Evolutionary conservation across 2,329 filamentous ascomycete species (phyloP), one percentile per base, ranked within the genome.

Genomic region (Trichoderma guizhouense): DNA sequence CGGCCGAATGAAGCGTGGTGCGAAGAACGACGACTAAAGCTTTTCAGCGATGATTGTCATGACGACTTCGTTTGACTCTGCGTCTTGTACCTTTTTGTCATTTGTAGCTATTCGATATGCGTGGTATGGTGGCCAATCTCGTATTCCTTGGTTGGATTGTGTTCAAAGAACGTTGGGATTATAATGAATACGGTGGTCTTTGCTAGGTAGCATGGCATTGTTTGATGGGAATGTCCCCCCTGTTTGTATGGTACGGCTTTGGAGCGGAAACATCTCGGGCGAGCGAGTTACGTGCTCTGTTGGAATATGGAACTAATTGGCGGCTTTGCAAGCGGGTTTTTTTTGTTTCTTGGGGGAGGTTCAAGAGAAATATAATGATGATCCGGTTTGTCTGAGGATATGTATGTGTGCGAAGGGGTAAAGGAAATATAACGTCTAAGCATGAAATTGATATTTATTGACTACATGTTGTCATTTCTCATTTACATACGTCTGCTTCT

Each of bases 1-100:
- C 70, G 90, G 92, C 75, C 83, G 89, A 72, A 86, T 85, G 77
- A 76, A 81, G 79, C 80, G 79, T 28, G 79, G 77, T 58, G 77
- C 76, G 73, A 77, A 77, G 73, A 78, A 76, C 55, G 79, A 81
- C 18, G 78, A 79, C 26, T 78, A 76, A 65, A 47, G 30, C 18
- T 28, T 12, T 47, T 24, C 26, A 7, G 34, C 11, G 21, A 26
- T 26, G 47, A 7, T 30, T 66, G 4, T 34, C 21, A 12, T 36
- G 43, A 64, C 32, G 28, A 66, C 47, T n/a, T 21, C 30, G 9
- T 43, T 39, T 58, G n/a, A 12, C 30, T 15, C 8, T 26, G 21
- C 14, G 14, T 36, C 18, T 15, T 63, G 14, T 30, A 18, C 11
- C 61, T 47, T 32, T 12, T 2, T n/a, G n/a, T 51, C n/a, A 51